phyloP scores from a whole-genome alignment of 2,329 filamentous ascomycete genomes.

The Trichoderma endophyticum region DNA sequence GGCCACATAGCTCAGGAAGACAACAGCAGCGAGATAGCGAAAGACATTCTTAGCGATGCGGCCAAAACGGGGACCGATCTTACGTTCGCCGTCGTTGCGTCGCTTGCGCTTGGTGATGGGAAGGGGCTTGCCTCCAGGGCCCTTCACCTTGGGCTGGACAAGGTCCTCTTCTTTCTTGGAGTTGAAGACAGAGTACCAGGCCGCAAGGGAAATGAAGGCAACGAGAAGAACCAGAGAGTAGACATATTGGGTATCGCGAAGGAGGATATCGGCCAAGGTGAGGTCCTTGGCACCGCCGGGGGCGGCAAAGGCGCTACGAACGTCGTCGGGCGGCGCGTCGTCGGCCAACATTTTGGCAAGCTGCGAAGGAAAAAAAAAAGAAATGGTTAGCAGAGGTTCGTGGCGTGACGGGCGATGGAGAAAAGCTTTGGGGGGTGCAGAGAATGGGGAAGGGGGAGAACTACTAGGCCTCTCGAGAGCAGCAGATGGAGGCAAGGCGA shows the following conservation, averaged over 20 bases:
- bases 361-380: constrained; percentile 22
- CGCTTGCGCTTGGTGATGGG: constrained; percentile 62
- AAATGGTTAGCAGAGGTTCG: constrained; percentile 5
- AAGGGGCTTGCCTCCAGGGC: constrained; percentile 86
- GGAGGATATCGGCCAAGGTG: constrained; percentile 40
- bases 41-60: constrained; percentile 69
- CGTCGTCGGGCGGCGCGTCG: constrained; percentile 30
- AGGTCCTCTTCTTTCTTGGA: constrained; percentile 49
- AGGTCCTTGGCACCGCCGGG: constrained; percentile 23
- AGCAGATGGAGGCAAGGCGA: not conserved
- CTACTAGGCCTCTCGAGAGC: not conserved
- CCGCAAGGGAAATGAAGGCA: constrained; percentile 49
- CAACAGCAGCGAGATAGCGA: constrained; percentile 66
- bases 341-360: constrained; percentile 37
- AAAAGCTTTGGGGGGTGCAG: not conserved
- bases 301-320: constrained; percentile 22
- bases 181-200: constrained; percentile 51
- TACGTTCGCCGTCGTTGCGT: constrained; percentile 46
- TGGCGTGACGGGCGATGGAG: not conserved
- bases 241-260: constrained; percentile 47
- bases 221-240: constrained; percentile 53
- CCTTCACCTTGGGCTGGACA: constrained; percentile 52
- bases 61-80: constrained; percentile 55
- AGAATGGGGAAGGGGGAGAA: not conserved
- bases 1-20: constrained; percentile 71